Conservation (phyloP, 192 early-diverging fungal species). For the Thamnidium elegans region DNA sequence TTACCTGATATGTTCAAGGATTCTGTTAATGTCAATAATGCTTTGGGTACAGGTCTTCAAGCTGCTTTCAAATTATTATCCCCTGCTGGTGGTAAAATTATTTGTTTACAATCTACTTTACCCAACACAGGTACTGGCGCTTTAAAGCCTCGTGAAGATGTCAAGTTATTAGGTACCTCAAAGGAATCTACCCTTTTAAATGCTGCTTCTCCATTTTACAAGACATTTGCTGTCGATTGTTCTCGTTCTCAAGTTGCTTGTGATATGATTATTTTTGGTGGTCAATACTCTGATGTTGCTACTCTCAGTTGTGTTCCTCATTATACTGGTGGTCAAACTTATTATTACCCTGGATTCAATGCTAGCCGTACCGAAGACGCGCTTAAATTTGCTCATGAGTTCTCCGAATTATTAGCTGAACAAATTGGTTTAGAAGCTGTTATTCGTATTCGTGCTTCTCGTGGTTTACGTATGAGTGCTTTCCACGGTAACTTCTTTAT, state of each 20-base stretch:
- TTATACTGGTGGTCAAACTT: constrained; percentile 86
- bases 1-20: constrained; percentile 83
- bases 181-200: constrained; percentile 86
- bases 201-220: constrained; percentile 87
- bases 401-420: constrained; percentile 74
- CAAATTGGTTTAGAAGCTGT: constrained; percentile 89
- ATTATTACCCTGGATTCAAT: constrained; percentile 89
- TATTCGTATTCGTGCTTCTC: constrained; percentile 86
- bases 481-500: constrained; percentile 99
- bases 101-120: constrained; percentile 75
- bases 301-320: constrained; percentile 81
- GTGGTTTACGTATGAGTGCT: constrained; percentile 81
- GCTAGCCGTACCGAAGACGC: constrained; percentile 80
- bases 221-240: constrained; percentile 87
- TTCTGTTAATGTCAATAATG: constrained; percentile 76
- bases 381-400: constrained; percentile 78
- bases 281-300: constrained; percentile 83
- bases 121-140: constrained; percentile 80
- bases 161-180: constrained; percentile 83
- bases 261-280: constrained; percentile 86
- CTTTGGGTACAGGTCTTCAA: constrained; percentile 79
- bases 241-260: constrained; percentile 85
- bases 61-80: constrained; percentile 81
- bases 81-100: constrained; percentile 86
- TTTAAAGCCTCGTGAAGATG: constrained; percentile 82